phyloP scores from a whole-genome alignment of 2,329 filamentous ascomycete genomes.

The Colletotrichum caudatum region DNA sequence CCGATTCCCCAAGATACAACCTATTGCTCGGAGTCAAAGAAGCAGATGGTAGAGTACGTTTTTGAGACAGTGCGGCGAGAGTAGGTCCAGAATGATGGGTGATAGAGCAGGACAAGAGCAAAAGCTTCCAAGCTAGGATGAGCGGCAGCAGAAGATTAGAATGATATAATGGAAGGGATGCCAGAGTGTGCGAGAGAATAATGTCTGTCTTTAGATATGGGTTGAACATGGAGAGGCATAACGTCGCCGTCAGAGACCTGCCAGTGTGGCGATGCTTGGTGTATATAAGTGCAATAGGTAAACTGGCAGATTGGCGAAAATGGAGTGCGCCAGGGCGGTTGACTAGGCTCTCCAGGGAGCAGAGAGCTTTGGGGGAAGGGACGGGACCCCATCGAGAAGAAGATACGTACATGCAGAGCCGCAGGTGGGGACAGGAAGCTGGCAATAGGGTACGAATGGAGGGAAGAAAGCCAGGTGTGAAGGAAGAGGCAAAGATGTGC shows the following conservation, averaged over 20 bases:
- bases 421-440: neutral
- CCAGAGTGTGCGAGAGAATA: neutral
- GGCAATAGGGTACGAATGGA: neutral
- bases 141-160: neutral
- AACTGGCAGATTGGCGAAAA: neutral
- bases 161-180: slow-evolving; percentile 14
- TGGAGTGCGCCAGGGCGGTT: slow-evolving; percentile 25
- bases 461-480: slow-evolving; percentile 22
- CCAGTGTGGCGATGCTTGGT: slow-evolving; percentile 23
- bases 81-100: neutral
- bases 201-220: neutral
- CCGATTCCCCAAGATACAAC: neutral
- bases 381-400: slow-evolving; percentile 14
- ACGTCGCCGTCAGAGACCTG: slow-evolving; percentile 18
- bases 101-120: too few relatives aligned
- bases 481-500: slow-evolving; percentile 37
- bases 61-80: neutral
- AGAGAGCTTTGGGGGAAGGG: slow-evolving; percentile 14
- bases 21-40: neutral
- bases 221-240: slow-evolving; percentile 5
- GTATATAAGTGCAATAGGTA: slow-evolving; percentile 31
- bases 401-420: slow-evolving; percentile 38
- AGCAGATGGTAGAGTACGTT: neutral
- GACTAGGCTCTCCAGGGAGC: slow-evolving; percentile 11
- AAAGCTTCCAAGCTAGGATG: neutral